A percentile compares a stretch with the other conserved stretches of the same genome.
Evolutionary conservation across 2,329 filamentous ascomycete genomes (phyloP).

Genomic region (Exophiala sp.): DNA sequence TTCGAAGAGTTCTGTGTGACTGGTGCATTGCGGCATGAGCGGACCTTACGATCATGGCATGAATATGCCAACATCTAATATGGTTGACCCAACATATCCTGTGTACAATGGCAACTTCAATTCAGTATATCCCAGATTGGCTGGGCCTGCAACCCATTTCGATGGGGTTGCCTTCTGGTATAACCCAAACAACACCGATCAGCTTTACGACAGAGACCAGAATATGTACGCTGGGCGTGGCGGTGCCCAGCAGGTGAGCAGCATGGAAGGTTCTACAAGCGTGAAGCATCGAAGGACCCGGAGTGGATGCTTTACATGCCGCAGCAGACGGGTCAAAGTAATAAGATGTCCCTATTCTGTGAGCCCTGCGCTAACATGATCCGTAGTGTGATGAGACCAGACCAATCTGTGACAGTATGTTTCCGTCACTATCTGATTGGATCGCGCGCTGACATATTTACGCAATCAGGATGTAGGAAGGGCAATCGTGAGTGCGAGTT

Average conservation of each 20-base stretch:
- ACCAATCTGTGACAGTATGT: constrained; percentile 74
- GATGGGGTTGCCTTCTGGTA: constrained; percentile 46
- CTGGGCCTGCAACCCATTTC: constrained; percentile 33
- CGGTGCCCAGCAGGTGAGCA: constrained; percentile 10
- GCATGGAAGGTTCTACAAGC: constrained; percentile 41
- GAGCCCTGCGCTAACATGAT: background rate
- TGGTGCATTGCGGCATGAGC: constrained; percentile 20
- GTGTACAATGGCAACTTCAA: constrained; percentile 30
- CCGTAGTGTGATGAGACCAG: constrained; percentile 81
- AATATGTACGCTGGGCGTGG: constrained; percentile 30
- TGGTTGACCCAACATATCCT: constrained; percentile 21
- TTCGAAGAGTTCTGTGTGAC: constrained; percentile 10
- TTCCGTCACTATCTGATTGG: background rate
- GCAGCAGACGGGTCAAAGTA: constrained; percentile 78
- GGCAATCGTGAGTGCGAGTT: constrained; percentile 88
- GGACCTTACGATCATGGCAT: constrained; percentile 26
- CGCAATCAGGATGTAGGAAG: constrained; percentile 71
- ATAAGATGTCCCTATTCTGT: constrained; percentile 4
- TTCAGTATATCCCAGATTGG: constrained; percentile 19
- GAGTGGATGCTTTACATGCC: constrained; percentile 91
- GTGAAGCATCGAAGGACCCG: constrained; percentile 91
- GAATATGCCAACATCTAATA: constrained; percentile 23
- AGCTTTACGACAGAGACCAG: constrained; percentile 32
- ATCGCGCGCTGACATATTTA: background rate
- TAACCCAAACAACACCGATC: constrained; percentile 32